phyloP scores from a whole-genome alignment of 179 eudicot genomes.

The Amaranthus tricolor region DNA sequence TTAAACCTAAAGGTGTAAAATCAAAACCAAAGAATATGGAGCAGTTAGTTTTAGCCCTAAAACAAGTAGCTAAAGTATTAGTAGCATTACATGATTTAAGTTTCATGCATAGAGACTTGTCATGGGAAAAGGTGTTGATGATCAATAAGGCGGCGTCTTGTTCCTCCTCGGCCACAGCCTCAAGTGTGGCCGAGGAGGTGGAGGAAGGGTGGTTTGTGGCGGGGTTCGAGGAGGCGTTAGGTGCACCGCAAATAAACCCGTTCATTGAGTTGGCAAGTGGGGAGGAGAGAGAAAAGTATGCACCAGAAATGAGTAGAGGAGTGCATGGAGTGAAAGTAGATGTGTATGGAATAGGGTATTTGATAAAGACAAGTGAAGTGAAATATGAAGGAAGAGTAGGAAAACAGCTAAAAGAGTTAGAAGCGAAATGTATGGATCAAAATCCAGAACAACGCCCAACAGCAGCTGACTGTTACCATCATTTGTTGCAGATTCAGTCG shows the following conservation, averaged over 20 bases:
- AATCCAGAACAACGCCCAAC: constrained; percentile 80
- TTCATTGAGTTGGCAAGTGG: background rate
- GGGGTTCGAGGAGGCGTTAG: constrained; percentile 73
- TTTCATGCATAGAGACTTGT: constrained; percentile 75
- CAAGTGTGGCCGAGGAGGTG: background rate
- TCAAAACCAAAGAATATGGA: constrained; percentile 43
- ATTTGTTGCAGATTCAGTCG: constrained; percentile 74
- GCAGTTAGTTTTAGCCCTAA: constrained; percentile 61
- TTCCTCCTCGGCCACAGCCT: too few relatives aligned
- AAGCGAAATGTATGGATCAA: constrained; percentile 57
- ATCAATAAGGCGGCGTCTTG: background rate
- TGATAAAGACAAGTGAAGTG: constrained; percentile 66
- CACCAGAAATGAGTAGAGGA: constrained; percentile 80
- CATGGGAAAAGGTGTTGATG: constrained; percentile 69
- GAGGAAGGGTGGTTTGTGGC: constrained; percentile 58
- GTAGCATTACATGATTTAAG: constrained; percentile 75
- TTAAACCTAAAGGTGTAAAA: constrained; percentile 62
- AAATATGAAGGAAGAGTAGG: constrained; percentile 37
- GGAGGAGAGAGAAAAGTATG: constrained; percentile 35
- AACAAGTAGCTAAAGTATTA: constrained; percentile 67
- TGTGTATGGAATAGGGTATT: constrained; percentile 75
- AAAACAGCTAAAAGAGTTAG: constrained; percentile 55
- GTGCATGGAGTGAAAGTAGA: constrained; percentile 84
- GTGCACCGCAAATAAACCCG: constrained; percentile 69
- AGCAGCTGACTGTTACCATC: constrained; percentile 92